Evolutionary conservation across 1,139 yeast genomes (phyloP).

Genomic region (Pichia sp.): DNA sequence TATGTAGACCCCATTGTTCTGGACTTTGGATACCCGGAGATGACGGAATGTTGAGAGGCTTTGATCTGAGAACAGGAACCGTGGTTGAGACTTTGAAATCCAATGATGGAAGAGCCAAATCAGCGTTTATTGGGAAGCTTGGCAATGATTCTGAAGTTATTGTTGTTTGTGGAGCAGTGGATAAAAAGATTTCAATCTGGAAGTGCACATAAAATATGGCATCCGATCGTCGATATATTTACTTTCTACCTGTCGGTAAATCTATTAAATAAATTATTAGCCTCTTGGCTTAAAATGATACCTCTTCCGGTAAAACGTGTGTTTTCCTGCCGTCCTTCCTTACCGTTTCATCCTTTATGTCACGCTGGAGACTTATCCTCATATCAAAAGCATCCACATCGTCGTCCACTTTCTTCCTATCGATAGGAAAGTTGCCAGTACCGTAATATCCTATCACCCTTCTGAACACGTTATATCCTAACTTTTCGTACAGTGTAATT

Average conservation of each 20-base stretch:
- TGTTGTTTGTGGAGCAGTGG: conserved; percentile 47
- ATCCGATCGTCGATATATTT: too few relatives aligned
- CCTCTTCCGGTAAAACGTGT: conserved; percentile 60
- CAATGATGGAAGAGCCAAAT: conserved; percentile 46
- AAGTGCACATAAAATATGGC: background rate
- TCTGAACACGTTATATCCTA: conserved; percentile 82
- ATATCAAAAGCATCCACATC: conserved; percentile 86
- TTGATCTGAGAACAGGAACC: conserved; percentile 42
- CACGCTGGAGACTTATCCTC: conserved; percentile 63
- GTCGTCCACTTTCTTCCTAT: conserved; percentile 47
- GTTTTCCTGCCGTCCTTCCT: conserved; percentile 55
- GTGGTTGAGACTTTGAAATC: conserved; percentile 32
- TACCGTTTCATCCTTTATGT: conserved; percentile 45
- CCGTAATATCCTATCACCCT: conserved; percentile 91
- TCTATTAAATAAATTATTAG: too few relatives aligned
- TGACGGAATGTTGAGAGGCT: conserved; percentile 60
- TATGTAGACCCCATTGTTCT: conserved; percentile 30
- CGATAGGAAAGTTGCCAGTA: conserved; percentile 34
- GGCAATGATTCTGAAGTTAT: conserved; percentile 35
- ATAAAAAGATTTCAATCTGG: conserved; percentile 34
- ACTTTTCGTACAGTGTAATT: conserved; percentile 71
- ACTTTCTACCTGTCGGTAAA: too few relatives aligned
- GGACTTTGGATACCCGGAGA: conserved; percentile 73
- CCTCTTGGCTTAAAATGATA: conserved; percentile 36
- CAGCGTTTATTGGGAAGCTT: conserved; percentile 34